These are phyloP conservation scores for Lablab purpureus DNA, from an alignment of 306 rosid genomes.

Conservation along the genomic window DNA sequence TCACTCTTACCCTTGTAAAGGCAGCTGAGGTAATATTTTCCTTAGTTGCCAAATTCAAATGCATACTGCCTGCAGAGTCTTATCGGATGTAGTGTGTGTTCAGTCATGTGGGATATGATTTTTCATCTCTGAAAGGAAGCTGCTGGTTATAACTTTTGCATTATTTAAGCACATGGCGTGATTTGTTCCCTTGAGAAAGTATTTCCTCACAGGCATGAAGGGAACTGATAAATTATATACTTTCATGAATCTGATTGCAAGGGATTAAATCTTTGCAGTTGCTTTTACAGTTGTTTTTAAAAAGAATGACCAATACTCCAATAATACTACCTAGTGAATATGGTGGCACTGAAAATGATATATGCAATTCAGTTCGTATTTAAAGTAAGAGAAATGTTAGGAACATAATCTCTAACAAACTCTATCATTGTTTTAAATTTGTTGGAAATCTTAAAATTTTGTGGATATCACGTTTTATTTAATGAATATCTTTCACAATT, in stretches of 20 bases:
- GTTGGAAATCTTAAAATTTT: too few species aligned
- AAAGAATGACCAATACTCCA: not conserved
- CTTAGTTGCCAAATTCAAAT: conserved; percentile 12
- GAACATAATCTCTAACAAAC: too few species aligned
- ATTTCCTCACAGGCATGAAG: not conserved
- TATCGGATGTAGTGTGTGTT: not conserved
- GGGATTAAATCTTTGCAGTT: not conserved
- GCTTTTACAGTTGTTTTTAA: conserved; percentile 2
- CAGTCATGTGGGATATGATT: not conserved
- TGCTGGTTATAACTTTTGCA: not conserved
- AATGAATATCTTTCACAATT: too few species aligned
- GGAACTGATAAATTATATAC: not conserved
- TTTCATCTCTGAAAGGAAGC: not conserved
- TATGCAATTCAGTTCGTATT: conserved; percentile 7
- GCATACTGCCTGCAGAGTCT: not conserved
- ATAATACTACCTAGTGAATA: not conserved
- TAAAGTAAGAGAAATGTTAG: too few species aligned
- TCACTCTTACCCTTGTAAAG: conserved; percentile 75
- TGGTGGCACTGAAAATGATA: conserved; percentile 1
- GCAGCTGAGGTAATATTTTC: conserved; percentile 74
- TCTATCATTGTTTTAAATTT: too few species aligned
- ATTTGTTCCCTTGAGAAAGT: too few species aligned
- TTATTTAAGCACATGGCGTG: too few species aligned
- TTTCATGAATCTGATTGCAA: not conserved
- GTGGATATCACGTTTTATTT: too few species aligned